These are phyloP conservation scores for Geoglossum glabrum DNA, from an alignment of 495 filamentous ascomycete genomes.

Conservation along the genomic window DNA sequence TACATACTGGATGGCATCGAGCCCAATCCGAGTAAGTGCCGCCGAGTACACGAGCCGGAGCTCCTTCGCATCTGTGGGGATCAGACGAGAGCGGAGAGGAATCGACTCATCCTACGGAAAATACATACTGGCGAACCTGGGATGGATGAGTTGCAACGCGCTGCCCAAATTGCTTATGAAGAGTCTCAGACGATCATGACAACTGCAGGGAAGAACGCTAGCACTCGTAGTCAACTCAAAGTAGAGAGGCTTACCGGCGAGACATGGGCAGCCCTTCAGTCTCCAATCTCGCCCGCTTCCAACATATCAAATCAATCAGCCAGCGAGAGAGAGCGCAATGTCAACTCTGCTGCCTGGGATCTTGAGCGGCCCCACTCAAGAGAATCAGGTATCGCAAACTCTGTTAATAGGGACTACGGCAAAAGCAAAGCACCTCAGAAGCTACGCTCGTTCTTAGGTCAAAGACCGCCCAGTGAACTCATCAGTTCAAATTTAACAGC, in stretches of 20 bases:
- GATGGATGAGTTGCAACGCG: slow-evolving; percentile 55
- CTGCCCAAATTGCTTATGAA: slow-evolving; percentile 64
- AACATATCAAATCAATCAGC: slow-evolving; percentile 23
- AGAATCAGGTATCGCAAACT: background rate
- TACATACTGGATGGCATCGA: slow-evolving; percentile 55
- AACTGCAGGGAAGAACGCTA: slow-evolving; percentile 40
- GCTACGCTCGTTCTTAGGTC: slow-evolving; percentile 64
- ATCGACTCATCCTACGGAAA: slow-evolving; percentile 74
- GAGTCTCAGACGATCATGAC: slow-evolving; percentile 52
- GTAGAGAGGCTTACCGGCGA: slow-evolving; percentile 71
- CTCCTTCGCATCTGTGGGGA: slow-evolving; percentile 69
- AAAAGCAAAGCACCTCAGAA: slow-evolving; percentile 11
- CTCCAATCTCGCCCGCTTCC: slow-evolving; percentile 61
- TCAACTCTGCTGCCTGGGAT: slow-evolving; percentile 37
- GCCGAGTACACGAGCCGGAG: slow-evolving; percentile 64
- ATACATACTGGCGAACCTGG: slow-evolving; percentile 75
- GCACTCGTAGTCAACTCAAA: slow-evolving; percentile 48
- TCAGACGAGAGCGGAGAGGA: slow-evolving; percentile 54
- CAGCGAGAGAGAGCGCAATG: slow-evolving; percentile 38
- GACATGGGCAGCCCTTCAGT: slow-evolving; percentile 59
- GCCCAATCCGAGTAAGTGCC: slow-evolving; percentile 53
- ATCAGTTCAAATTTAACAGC: slow-evolving; percentile 89
- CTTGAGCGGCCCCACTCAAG: slow-evolving; percentile 32
- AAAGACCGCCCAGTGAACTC: slow-evolving; percentile 84
- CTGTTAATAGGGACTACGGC: slow-evolving; percentile 11